These are phyloP conservation scores for Omphalotus guepiniiformis DNA, from an alignment of 768 basidiomycete genomes.

Conservation along the genomic window DNA sequence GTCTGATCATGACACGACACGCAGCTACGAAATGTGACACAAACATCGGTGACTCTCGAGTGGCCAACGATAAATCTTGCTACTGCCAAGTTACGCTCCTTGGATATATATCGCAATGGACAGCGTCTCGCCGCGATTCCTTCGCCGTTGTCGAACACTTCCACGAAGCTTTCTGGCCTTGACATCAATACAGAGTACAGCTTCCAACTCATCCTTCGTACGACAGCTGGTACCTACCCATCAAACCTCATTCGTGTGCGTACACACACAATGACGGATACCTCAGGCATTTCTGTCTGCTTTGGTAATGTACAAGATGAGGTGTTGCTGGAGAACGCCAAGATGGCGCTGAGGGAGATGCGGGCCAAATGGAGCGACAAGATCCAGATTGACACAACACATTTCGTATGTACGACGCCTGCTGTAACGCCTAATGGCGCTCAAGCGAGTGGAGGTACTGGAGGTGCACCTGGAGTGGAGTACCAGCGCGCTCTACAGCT, in stretches of 20 bases:
- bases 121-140: constrained; percentile 86
- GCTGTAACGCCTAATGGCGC: constrained; percentile 61
- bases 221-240: constrained; percentile 86
- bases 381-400: constrained; percentile 97
- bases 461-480: constrained; percentile 70
- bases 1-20: neutral
- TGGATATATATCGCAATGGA: constrained; percentile 92
- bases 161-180: constrained; percentile 81
- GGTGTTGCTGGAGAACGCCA: constrained; percentile 74
- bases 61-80: constrained; percentile 88
- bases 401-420: constrained; percentile 95
- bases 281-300: constrained; percentile 91
- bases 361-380: constrained; percentile 86
- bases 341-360: constrained; percentile 79
- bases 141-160: constrained; percentile 76
- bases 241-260: constrained; percentile 79
- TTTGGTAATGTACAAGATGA: constrained; percentile 87
- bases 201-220: constrained; percentile 92
- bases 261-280: constrained; percentile 94
- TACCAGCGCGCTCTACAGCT: constrained; percentile 94
- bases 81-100: constrained; percentile 76
- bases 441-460: constrained; percentile 46
- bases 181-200: constrained; percentile 82
- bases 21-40: constrained; percentile 88
- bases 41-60: constrained; percentile 95